Evolutionary conservation across 2,329 filamentous ascomycete species (phyloP), one percentile per base, ranked within the genome.

Genomic region (Simplicillium aogashimaense): DNA sequence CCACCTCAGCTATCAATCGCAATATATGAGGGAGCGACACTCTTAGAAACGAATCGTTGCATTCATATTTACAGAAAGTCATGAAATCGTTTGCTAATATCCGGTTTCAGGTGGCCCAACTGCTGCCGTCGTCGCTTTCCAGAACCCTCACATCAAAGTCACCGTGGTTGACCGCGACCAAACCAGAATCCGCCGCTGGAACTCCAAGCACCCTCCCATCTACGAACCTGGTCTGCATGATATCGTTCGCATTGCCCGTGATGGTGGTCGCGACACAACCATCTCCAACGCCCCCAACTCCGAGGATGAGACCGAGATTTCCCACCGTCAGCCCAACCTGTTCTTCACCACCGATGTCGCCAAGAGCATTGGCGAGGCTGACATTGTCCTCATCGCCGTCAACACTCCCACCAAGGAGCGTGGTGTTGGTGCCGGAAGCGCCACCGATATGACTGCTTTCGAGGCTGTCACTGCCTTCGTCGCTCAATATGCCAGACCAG

Each of bases 331-430:
- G 38, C 71, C 76, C 11, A 90, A 89, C 58, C 67, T 90, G 14
- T 72, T 80, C 65, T 90, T 90, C 63, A 81, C 82, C 3, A 83
- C 76, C 15, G 71, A 86, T 39, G 69, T 85, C 9, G 69, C 70
- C 15, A 65, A 61, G 45, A 69, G 67, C 44, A 82, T 89, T 44
- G 58, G 66, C 17, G 74, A 78, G 46, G 83, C 85, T 11, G 83
- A 89, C 53, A 62, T 89, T 35, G 74, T 90, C 42, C 74, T 90
- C 43, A 74, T 89, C 41, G 76, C 81, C 12, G 85, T 90, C 50
- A 86, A 88, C 57, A 89, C 85, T 0, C 84, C 84, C 2, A 88
- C 84, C 34, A 89, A 88, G 63, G 73, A 66, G 29, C 74, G 72
- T 36, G 84, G 84, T 40, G 63, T 76, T 16, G 85, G 84, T 36